Base-by-base conservation (phyloP, 2,329 filamentous ascomycete genomes). In the Parastagonospora avenae region DNA sequence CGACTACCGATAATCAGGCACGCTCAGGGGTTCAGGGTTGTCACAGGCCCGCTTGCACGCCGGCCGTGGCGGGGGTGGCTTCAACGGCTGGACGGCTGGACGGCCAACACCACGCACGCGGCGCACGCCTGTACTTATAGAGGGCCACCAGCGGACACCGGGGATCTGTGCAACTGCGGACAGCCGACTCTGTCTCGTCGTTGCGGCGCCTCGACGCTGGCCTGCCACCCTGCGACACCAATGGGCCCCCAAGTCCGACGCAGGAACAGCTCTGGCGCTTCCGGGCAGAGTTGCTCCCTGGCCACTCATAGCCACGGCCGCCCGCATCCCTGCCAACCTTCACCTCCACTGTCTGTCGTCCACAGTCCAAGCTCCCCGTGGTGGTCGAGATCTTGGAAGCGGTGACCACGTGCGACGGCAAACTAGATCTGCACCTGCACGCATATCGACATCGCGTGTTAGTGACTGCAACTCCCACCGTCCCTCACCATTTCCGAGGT, bases 201-300 rank as follows among this genome's bases (percentile, higher is more conserved):
- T 52, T 46, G 52, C 35, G 32, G 42, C 37, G 54, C 52, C 42
- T 31, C 30, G 45, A 35, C 44, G 38, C 36, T 49, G 48, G 48
- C 39, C 9, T 24, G 43, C 44, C 39, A 40, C 46, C 39, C 9
- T 24, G 43, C 44, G 42, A 40, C 46, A 52, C 50, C 55, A 58
- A 59, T 52, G 35, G 42, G 51, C 42, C 45, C 39, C 35, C 6
- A 15, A 28, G 39, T 31, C 54, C 46, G 48, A 52, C 51, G 53
- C 51, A 57, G 48, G 57, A 60, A 57, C 53, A 16, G 16, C 46
- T 19, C 41, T 38, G 44, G 46, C 44, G 42, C 39, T 39, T 46
- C 48, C 46, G 36, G 5, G 19, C 19, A 24, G 27, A 32, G n/a
- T 12, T 28, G 24, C 30, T 27, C 32, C 44, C 41, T 39, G 35